A percentile compares a stretch with the other conserved stretches of the same genome.
These are phyloP conservation scores for Myxozyma lipomycoides DNA, from an alignment of 805 yeast genomes.

Conservation along the genomic window DNA sequence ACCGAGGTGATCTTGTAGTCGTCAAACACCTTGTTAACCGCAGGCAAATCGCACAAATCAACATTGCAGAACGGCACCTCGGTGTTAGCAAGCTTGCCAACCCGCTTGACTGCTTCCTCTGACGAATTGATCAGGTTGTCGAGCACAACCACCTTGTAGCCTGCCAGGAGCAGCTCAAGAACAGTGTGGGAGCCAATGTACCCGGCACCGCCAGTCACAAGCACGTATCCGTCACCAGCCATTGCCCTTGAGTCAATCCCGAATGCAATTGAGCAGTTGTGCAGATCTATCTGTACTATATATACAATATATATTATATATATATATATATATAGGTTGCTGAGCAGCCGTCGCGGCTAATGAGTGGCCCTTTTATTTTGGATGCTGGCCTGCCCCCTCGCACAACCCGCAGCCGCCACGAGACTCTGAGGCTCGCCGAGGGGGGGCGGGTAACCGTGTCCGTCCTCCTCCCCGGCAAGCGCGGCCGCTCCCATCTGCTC, in stretches of 20 bases:
- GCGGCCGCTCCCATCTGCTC: no score
- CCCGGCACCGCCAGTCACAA: conserved; percentile 85
- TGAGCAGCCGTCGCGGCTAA: no score
- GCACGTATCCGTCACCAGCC: conserved; percentile 40
- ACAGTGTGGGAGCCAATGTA: conserved; percentile 82
- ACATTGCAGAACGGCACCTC: conserved; percentile 51
- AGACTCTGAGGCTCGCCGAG: no score
- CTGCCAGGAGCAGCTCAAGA: conserved; percentile 56
- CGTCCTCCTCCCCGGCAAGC: no score
- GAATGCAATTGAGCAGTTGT: no score
- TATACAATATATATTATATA: no score
- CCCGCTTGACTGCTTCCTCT: conserved; percentile 59
- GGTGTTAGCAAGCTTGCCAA: conserved; percentile 50
- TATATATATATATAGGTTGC: no score
- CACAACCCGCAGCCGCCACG: background rate
- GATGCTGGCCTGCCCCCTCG: background rate
- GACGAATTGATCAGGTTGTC: conserved; percentile 68
- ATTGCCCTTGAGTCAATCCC: conserved; percentile 1
- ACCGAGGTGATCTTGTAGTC: conserved; percentile 53
- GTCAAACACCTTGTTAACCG: conserved; percentile 47
- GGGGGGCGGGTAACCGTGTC: no score
- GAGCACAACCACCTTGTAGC: conserved; percentile 65
- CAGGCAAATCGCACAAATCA: conserved; percentile 54
- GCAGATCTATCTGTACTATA: no score
- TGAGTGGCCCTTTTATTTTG: no score